Evolutionary conservation across 2,329 filamentous ascomycete species (phyloP), one percentile per base, ranked within the genome.

Genomic region (Paracamarosporium sp.): DNA sequence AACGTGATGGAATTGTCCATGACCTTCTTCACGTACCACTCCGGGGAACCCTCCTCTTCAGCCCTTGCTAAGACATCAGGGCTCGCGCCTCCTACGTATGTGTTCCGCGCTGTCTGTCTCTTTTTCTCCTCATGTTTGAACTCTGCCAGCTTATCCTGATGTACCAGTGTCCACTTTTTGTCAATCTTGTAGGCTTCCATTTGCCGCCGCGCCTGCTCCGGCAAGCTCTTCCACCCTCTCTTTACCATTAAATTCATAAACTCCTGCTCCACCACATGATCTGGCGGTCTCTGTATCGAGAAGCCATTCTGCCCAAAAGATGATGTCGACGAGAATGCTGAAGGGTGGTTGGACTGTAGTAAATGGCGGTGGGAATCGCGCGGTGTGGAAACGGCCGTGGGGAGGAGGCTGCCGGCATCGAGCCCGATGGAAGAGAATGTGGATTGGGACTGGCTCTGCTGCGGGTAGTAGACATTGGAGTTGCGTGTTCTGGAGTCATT

Each of bases 131-230:
- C 94, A 40, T 93, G 92, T 81, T 98, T 93, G 85, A 89, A 91
- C 78, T 98, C 94, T 6, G 92, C 92, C 67, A 99, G 83, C 61
- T 92, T 90, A 79, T 99, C 95, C 78, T 99, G 94, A 75, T 98
- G 90, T 50, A 99, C 90, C 58, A 99, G 81, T 1, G 93, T 97
- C 95, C 95, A 99, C 79, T 98, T 99, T 83, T 98, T 98, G 63
- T 89, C 87, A 8, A 95, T 86, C 13, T 93, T 92, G 75, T 99
- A 98, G 35, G 93, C 93, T 79, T 95, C 86, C 94, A 99, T 98
- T 81, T 98, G 95, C 60, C 94, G 86, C 66, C 90, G 88, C 28
- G 95, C 95, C 80, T 97, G 92, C 72, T 99, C 95, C 5, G 95
- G 95, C 63, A 99, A 82, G 77, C 96, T 96, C 80, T 97, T 95